Base-by-base conservation (phyloP, 495 filamentous ascomycete genomes). In the Lophium mytilinum region DNA sequence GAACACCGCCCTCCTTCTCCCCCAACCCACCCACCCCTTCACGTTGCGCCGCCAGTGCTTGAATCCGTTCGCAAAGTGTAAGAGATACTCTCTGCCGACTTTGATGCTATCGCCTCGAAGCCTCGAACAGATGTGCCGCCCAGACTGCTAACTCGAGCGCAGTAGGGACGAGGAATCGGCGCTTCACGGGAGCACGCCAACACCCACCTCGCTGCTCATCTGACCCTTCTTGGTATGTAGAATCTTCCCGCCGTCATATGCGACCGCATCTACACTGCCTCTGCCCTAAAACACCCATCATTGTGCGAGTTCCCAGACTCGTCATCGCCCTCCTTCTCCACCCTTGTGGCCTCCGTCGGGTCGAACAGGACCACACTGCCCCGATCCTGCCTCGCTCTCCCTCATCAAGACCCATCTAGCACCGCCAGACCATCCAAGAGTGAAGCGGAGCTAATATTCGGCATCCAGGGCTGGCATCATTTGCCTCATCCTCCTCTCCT, bases 111-210 rank as follows among this genome's bases (percentile, higher is more conserved):
- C 36, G 18, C 15, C n/a, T 37, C n/a, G n/a, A 40, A 11, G n/a
- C 37, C 19, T 33, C 49, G 49, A 4, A 1, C 21, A 37, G n/a
- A 17, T 58, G 33, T 48, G 53, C 46, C 41, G 21, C 17, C 42
- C 15, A 40, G 49, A 19, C 33, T 57, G 35, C 61, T 64, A 37
- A 60, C 61, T 50, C 24, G 37, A 18, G 15, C 33, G 37, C 33
- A 9, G 30, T 55, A 59, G 57, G 18, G 49, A 18, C 24, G 37
- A 34, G 49, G 19, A 39, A 60, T 45, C 61, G 61, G 57, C 41
- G 53, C 56, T 50, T 60, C 42, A 63, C 61, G 61, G 61, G 58
- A 64, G n/a, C 43, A 50, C 50, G 30, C 43, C 61, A 49, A 54
- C 53, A 37, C 41, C 48, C 57, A 51, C 57, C 21, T 34, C 48